phyloP scores from a whole-genome alignment of 2,329 filamentous ascomycete genomes.

The Botryotinia globosa region DNA sequence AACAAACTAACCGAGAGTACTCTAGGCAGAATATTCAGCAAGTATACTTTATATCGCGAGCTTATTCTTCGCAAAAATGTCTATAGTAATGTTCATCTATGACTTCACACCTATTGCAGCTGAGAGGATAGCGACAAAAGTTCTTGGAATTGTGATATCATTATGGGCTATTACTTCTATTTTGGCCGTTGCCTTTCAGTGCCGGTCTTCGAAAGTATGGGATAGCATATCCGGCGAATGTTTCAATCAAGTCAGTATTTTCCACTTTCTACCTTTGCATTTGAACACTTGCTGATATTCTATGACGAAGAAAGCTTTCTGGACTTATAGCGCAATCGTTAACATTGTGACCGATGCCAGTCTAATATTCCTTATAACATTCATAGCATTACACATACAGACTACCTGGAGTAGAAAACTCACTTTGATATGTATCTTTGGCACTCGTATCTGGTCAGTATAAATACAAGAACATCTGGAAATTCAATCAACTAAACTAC shows the following conservation, averaged over 20 bases:
- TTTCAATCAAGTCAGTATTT: conserved; percentile 12
- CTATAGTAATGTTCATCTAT: background rate
- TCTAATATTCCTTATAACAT: conserved; percentile 5
- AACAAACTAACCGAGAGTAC: background rate
- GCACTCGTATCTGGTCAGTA: conserved; percentile 18
- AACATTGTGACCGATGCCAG: conserved; percentile 19
- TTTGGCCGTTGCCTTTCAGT: conserved; percentile 15
- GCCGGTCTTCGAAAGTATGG: conserved; percentile 10
- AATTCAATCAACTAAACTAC: background rate
- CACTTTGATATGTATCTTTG: conserved; percentile 15
- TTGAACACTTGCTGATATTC: background rate
- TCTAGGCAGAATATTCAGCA: conserved; percentile 7
- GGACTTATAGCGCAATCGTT: conserved; percentile 4
- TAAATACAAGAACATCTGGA: background rate
- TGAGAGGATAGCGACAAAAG: background rate
- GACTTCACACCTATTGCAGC: background rate
- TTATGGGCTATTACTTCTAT: conserved; percentile 16
- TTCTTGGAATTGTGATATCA: conserved; percentile 4
- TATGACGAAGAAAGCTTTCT: conserved; percentile 10
- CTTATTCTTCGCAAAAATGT: conserved; percentile 16
- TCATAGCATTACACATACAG: conserved; percentile 17
- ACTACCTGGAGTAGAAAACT: conserved; percentile 1
- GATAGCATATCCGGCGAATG: conserved; percentile 7
- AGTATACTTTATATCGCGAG: conserved; percentile 1
- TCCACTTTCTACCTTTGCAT: background rate